Evolutionary conservation across 495 filamentous ascomycete genomes (phyloP), one percentile per base, ranked within the genome.

Genomic region (Hyaloscypha hepaticicola): DNA sequence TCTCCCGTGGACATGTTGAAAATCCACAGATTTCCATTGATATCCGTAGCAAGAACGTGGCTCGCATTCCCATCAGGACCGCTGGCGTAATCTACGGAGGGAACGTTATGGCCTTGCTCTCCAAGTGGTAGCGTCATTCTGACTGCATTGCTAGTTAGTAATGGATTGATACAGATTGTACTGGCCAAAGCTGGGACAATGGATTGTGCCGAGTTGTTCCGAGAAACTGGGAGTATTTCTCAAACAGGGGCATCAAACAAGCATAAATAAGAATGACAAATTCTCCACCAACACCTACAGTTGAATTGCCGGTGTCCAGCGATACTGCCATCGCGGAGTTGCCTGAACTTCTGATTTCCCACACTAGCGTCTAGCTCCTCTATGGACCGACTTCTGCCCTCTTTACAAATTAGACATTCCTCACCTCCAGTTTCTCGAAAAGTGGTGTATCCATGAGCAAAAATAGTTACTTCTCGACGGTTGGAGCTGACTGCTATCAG

Each of bases 401-500:
- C 31, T 7, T 33, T 6, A 12, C 6, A 33, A 6, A 33, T 33
- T 12, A 12, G 12, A 7, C 7, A 33, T 12, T 45, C 38, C 16
- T 45, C 38, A 45, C 19, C 38, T 45, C 16, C 38, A 19, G 16
- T 16, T 5, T 33, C n/a, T 11, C 8, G 26, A 33, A 19, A 57
- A 33, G 25, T 5, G 19, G 53, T 57, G 19, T 26, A 27, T 29
- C 26, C 67, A 34, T 51, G 51, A 28, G 27, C 29, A 53, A 70
- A 72, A 8, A 72, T 28, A 3, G 60, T 67, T 2, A 70, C 55
- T 48, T 68, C 31, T 19, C 58, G 53, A 27, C 25, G 16, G 70
- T 99, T 98, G 0, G 90, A 85, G 60, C 88, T 87, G 21, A 94
- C 88, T 0, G 93, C 95, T 59, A 99, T 84, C 41, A 97, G 74